phyloP scores from a whole-genome alignment of 2,329 filamentous ascomycete genomes.

The Cytospora chrysosperma region DNA sequence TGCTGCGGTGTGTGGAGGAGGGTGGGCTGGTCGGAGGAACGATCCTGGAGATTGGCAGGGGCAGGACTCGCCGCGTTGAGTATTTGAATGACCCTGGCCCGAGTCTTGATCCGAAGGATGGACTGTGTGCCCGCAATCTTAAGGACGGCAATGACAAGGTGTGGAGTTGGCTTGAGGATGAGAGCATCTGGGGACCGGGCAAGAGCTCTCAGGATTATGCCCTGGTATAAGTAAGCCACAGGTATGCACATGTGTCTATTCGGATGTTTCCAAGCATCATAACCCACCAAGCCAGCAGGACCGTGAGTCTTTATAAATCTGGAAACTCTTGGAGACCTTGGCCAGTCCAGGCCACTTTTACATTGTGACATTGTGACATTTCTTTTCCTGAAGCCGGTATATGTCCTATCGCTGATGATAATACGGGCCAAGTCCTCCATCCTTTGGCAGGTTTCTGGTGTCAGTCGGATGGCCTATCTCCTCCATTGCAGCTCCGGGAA shows the following conservation, averaged over 20 bases:
- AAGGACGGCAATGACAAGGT: constrained; percentile 31
- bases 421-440: not conserved
- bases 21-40: constrained; percentile 39
- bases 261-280: not conserved
- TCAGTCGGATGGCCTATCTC: not conserved
- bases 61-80: constrained; percentile 34
- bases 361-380: too few species aligned
- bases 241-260: not conserved
- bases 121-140: constrained; percentile 33
- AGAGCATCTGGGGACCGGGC: constrained; percentile 28
- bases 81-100: constrained; percentile 42
- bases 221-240: not conserved
- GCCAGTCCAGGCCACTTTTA: too few species aligned
- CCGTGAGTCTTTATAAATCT: not conserved
- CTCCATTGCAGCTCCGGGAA: not conserved
- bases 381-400: too few species aligned
- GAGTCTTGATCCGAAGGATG: constrained; percentile 29
- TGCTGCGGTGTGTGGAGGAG: constrained; percentile 41
- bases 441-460: not conserved
- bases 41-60: constrained; percentile 41
- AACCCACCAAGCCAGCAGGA: not conserved
- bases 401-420: constrained; percentile 3
- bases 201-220: not conserved
- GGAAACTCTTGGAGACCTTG: too few species aligned
- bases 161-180: constrained; percentile 30